A percentile compares a stretch with the other conserved stretches of the same genome.
Evolutionary conservation across 192 early-diverging fungal genomes (phyloP).

Genomic region (Mortierella alpina): DNA sequence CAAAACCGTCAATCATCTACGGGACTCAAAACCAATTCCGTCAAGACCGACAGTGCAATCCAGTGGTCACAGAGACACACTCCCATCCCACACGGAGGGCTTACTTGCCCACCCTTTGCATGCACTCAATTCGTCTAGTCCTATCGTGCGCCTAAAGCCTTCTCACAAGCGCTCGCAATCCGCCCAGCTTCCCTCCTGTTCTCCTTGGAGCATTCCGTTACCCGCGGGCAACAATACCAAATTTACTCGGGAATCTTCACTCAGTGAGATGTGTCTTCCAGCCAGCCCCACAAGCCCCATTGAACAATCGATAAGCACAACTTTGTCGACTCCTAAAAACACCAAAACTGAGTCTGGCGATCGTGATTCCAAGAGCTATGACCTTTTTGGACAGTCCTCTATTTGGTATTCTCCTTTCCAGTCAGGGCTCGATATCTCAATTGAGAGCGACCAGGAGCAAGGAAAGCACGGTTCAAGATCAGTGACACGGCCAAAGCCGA

Average conservation of each 20-base stretch:
- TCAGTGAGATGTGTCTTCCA: conserved; percentile 6
- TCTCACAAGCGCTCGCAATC: conserved; percentile 44
- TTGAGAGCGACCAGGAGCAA: conserved; percentile 45
- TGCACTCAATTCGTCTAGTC: conserved; percentile 41
- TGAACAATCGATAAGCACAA: neutral
- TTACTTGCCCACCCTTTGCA: conserved; percentile 37
- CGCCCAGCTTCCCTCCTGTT: conserved; percentile 32
- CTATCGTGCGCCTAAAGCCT: conserved; percentile 36
- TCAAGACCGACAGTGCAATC: neutral
- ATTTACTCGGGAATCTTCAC: neutral
- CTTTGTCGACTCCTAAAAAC: neutral
- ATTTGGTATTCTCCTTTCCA: conserved; percentile 53
- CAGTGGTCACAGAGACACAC: neutral
- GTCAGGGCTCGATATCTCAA: conserved; percentile 42
- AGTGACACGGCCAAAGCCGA: conserved; percentile 8
- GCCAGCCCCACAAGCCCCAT: neutral
- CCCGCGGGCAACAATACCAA: neutral
- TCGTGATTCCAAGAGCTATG: conserved; percentile 2
- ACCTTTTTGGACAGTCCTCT: conserved; percentile 25
- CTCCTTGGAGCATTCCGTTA: conserved; percentile 34
- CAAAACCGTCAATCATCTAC: neutral
- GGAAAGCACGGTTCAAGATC: conserved; percentile 28
- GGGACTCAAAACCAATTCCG: neutral
- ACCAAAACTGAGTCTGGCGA: neutral
- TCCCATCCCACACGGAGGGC: neutral